A percentile compares a stretch with the other conserved stretches of the same genome.
Conservation (phyloP, 345 rosid genomes). For the Turritis glabra region DNA sequence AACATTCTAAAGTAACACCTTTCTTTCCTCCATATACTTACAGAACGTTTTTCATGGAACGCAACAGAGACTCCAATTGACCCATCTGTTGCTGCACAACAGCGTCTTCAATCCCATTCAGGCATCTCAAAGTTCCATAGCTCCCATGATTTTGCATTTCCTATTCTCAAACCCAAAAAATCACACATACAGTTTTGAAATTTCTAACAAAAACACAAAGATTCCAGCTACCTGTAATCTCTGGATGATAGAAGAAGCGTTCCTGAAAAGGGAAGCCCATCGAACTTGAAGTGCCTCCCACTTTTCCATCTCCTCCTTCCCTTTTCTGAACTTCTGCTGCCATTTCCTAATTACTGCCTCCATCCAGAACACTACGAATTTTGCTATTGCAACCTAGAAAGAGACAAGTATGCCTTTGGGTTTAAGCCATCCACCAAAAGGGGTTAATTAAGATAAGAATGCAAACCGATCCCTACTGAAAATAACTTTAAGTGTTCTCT, state of each 20-base stretch:
- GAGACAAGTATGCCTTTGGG: background rate
- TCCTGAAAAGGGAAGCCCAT: constrained; percentile 56
- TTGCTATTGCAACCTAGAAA: constrained; percentile 9
- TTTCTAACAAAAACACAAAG: background rate
- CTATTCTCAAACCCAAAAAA: constrained; percentile 31
- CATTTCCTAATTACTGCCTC: constrained; percentile 68
- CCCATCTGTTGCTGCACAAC: constrained; percentile 70
- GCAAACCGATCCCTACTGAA: background rate
- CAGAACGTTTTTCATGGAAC: constrained; percentile 59
- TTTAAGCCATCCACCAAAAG: constrained; percentile 11
- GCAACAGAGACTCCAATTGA: constrained; percentile 57
- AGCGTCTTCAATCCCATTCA: constrained; percentile 56
- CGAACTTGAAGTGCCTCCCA: constrained; percentile 76
- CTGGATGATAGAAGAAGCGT: constrained; percentile 68
- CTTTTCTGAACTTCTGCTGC: constrained; percentile 64
- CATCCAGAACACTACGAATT: constrained; percentile 42
- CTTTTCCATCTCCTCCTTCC: constrained; percentile 57
- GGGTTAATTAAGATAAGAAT: background rate
- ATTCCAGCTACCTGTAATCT: constrained; percentile 55
- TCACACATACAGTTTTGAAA: constrained; percentile 8
- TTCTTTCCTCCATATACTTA: constrained; percentile 30
- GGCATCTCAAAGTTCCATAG: constrained; percentile 53
- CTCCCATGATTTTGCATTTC: constrained; percentile 52
- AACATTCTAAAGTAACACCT: background rate
- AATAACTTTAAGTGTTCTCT: background rate